Evolutionary conservation across 495 filamentous ascomycete genomes (phyloP).

Genomic region (Aspergillus panamensis): DNA sequence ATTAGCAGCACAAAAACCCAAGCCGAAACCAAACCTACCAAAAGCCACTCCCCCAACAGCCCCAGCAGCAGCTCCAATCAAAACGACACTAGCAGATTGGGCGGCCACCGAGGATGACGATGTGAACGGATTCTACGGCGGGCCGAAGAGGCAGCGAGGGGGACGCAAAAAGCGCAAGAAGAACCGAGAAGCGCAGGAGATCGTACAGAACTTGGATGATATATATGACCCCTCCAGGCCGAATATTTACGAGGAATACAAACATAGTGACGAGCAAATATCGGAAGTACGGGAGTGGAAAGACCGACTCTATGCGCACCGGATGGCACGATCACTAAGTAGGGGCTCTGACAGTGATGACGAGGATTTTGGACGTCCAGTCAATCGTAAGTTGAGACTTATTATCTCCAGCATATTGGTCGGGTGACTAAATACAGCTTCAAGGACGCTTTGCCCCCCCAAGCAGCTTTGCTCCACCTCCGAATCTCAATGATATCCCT

Average conservation of each 20-base stretch:
- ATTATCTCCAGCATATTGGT: neutral
- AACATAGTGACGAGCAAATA: slow-evolving; percentile 79
- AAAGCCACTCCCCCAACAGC: slow-evolving; percentile 34
- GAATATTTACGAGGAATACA: slow-evolving; percentile 84
- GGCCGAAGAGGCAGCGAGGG: slow-evolving; percentile 68
- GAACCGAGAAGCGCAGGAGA: slow-evolving; percentile 56
- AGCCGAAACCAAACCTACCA: slow-evolving; percentile 51
- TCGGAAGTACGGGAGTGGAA: slow-evolving; percentile 85
- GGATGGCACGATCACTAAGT: slow-evolving; percentile 48
- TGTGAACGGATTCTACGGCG: slow-evolving; percentile 57
- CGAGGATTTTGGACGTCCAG: slow-evolving; percentile 47
- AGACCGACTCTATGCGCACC: slow-evolving; percentile 74
- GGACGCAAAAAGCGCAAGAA: slow-evolving; percentile 89
- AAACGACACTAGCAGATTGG: slow-evolving; percentile 83
- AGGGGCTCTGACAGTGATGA: slow-evolving; percentile 58
- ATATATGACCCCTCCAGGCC: slow-evolving; percentile 84
- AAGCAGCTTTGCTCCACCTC: slow-evolving; percentile 69
- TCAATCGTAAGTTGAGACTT: slow-evolving; percentile 47
- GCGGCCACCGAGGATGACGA: slow-evolving; percentile 73
- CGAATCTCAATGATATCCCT: slow-evolving; percentile 42
- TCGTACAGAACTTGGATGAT: slow-evolving; percentile 84
- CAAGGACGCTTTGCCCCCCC: slow-evolving; percentile 72
- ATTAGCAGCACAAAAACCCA: slow-evolving; percentile 62
- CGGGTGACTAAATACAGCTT: slow-evolving; percentile 4
- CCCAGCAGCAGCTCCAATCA: slow-evolving; percentile 36